A percentile compares a stretch with the other conserved stretches of the same genome.
phyloP scores from a whole-genome alignment of 73 alveolate genomes.

The Paramecium pentaurelia region DNA sequence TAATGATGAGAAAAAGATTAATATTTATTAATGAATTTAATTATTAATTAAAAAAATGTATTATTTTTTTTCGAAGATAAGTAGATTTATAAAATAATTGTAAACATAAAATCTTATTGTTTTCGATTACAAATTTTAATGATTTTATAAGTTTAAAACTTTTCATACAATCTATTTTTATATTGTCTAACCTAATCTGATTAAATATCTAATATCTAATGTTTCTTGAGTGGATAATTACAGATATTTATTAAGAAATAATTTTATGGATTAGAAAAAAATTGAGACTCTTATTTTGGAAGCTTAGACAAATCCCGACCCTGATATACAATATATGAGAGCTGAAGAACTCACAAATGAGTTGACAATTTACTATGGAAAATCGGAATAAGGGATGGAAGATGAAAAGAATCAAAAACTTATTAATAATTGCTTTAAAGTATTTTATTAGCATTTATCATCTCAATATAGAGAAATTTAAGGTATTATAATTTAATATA shows the following conservation, averaged over 20 bases:
- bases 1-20: no score
- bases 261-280: background rate
- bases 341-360: background rate
- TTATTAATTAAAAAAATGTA: no score
- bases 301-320: background rate
- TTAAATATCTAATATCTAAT: background rate
- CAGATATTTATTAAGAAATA: background rate
- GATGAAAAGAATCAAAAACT: background rate
- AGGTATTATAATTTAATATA: background rate
- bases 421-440: background rate
- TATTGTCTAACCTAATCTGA: background rate
- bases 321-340: conserved; percentile 18
- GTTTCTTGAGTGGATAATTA: background rate
- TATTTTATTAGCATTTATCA: background rate
- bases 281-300: background rate
- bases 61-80: background rate
- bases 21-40: no score
- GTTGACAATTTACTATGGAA: background rate
- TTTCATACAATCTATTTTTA: background rate
- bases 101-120: no score
- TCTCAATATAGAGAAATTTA: conserved; percentile 7
- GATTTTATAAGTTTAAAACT: background rate
- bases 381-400: background rate
- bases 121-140: no score
- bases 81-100: background rate